Evolutionary conservation across 441 rosid species (phyloP), one percentile per base, ranked within the genome.

Genomic region (Adansonia madagascariensis): DNA sequence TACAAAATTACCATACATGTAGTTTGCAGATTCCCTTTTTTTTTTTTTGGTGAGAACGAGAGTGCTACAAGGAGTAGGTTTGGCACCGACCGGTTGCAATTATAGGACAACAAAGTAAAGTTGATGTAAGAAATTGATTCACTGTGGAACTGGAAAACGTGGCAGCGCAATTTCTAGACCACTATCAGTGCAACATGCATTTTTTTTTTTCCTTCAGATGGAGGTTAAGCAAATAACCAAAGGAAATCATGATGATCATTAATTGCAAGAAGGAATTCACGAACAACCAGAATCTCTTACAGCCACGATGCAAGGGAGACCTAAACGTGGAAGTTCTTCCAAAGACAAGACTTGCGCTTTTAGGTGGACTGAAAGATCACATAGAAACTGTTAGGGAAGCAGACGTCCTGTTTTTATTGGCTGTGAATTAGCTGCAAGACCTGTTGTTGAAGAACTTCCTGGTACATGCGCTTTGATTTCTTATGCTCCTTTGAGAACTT

Each of bases 211-310:
- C 91, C 88, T 95, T 71, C 93, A 95, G 75, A 89, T 95, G 99
- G 98, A 95, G 82, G 97, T 95, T 73, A 97, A 95, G 82, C 98
- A 95, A 83, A 95, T 95, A 80, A 92, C 87, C 81, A 95, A 92
- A 83, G 97, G 98, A 71, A 81, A 78, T 11, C 93, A 35, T 35
- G 41, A 91, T 65, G 93, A 93, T 70, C 97, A 92, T 73, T 95
- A 93, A 74, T 93, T 95, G 99, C 98, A 92, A 87, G 93, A 95
- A 74, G 93, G 93, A 89, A 95, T 95, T 80, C 97, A 93, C 73
- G 98, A 95, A 78, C 99, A 93, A 84, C 93, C 98, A 11, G 96
- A 95, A 82, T 95, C 99, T 82, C 80, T 95, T 55, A 93, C 89
- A 14, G 41, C 41, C 78, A 91, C 97, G 18, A 91, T 95, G 99